phyloP scores from a whole-genome alignment of 2,329 filamentous ascomycete species.

The Apiospora saccharicola region DNA sequence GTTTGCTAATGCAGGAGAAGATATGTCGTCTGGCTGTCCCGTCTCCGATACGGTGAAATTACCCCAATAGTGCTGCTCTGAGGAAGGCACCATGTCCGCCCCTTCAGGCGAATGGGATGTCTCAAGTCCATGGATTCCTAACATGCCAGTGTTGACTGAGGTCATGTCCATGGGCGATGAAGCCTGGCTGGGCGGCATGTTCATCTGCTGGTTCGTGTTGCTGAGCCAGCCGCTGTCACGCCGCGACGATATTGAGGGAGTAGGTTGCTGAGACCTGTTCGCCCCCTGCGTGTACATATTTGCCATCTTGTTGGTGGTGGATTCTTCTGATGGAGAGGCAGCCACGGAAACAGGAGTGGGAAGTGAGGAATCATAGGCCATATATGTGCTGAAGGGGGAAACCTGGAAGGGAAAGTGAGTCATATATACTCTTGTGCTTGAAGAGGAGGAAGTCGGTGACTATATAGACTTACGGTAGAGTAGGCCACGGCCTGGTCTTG shows the following conservation, averaged over 20 bases:
- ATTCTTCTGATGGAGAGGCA: slow-evolving; percentile 56
- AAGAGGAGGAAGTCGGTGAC: background rate
- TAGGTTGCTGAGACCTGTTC: slow-evolving; percentile 53
- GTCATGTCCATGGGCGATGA: slow-evolving; percentile 53
- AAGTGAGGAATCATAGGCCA: slow-evolving; percentile 34
- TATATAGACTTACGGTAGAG: slow-evolving; percentile 37
- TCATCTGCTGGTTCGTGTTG: slow-evolving; percentile 48
- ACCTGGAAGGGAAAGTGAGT: slow-evolving; percentile 34
- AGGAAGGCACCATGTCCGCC: slow-evolving; percentile 37
- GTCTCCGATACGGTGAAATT: slow-evolving; percentile 46
- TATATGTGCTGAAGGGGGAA: slow-evolving; percentile 42
- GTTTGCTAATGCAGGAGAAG: background rate
- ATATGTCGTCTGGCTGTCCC: slow-evolving; percentile 37
- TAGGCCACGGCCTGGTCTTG: slow-evolving; percentile 39
- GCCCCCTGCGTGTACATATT: slow-evolving; percentile 48
- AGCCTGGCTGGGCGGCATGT: slow-evolving; percentile 49
- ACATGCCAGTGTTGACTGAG: slow-evolving; percentile 46
- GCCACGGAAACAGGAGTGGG: slow-evolving; percentile 60
- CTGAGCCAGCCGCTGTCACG: slow-evolving; percentile 51
- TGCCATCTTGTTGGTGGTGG: slow-evolving; percentile 46
- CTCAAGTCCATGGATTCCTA: slow-evolving; percentile 49
- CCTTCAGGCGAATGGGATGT: slow-evolving; percentile 39
- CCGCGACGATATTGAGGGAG: slow-evolving; percentile 55
- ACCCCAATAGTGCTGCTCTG: slow-evolving; percentile 46
- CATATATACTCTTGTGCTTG: background rate